Evolutionary conservation across 2,329 filamentous ascomycete genomes (phyloP), one percentile per base, ranked within the genome.

Genomic region (Verticillium dahliae): DNA sequence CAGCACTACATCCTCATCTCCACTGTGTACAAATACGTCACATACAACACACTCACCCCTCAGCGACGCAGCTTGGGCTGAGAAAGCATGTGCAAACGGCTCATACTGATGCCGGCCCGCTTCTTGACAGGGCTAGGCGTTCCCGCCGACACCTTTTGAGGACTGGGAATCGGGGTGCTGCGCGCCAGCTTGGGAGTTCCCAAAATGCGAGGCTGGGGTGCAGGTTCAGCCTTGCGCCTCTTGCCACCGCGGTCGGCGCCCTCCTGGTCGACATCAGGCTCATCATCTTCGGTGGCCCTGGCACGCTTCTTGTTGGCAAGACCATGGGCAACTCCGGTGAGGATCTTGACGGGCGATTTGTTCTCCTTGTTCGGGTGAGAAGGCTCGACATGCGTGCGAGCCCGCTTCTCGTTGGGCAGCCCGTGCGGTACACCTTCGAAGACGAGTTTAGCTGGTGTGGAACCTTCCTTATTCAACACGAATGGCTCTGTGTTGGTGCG

Each of bases 291-390:
- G 59, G 74, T 81, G 15, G 81, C 80, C 14, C 86, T 80, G 66
- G 82, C 80, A 31, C 86, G 82, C 74, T 88, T 89, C 78, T 89
- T 88, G 75, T 85, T 88, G 5, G 77, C 72, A 73, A 89, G 82
- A n/a, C 86, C 86, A 67, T 88, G 86, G 4, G 83, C 78, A 38
- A 85, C 78, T 41, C 79, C 78, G 15, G 72, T 67, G 59, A 80
- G 68, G 11, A 41, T 14, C 58, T 59, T 59, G 15, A 37, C 58
- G 10, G 58, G 58, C 1, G 75, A 75, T 55, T 77, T 73, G 67
- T 87, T 86, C 69, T 86, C 84, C 73, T 86, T 86, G 72, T 85
- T 79, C 11, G 75, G 74, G 60, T 76, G 75, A 38, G 69, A 68
- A n/a, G 50, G 34, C 18, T 62, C 60, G 13, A 41, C 27, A 6